A percentile compares a stretch with the other conserved stretches of the same genome.
Conservation (phyloP, 225 moss, liverwort and hornwort genomes). For the Marchantia polymorpha region DNA sequence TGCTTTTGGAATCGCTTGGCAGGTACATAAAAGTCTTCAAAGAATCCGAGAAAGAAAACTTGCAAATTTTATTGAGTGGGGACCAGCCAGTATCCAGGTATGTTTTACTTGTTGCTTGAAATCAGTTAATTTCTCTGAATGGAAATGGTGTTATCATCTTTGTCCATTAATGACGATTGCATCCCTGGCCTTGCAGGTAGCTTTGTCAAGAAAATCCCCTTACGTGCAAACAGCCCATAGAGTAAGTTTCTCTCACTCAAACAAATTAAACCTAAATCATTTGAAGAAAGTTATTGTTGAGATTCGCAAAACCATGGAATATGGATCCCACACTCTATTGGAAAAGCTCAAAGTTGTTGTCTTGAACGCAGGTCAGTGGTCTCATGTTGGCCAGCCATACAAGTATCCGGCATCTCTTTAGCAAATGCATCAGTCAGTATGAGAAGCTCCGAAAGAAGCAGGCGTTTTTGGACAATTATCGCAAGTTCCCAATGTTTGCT, state of each 20-base stretch:
- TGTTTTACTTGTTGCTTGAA: background rate
- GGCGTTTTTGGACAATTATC: constrained; percentile 98
- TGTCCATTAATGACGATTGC: background rate
- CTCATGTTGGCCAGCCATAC: constrained; percentile 99
- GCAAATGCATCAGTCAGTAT: constrained; percentile 99
- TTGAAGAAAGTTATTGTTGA: background rate
- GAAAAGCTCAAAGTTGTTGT: background rate
- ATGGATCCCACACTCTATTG: background rate
- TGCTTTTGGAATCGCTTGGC: background rate
- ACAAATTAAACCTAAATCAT: background rate
- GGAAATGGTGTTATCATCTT: no score
- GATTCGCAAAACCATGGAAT: background rate
- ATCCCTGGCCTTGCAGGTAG: constrained; percentile 57
- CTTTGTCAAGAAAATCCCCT: constrained; percentile 94
- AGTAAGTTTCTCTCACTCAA: constrained; percentile 41
- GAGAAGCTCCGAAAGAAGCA: constrained; percentile 99
- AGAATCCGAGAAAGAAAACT: constrained; percentile 99
- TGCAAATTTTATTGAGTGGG: constrained; percentile 99
- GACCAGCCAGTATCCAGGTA: constrained; percentile 99
- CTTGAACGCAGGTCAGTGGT: constrained; percentile 77
- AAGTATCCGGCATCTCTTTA: constrained; percentile 98
- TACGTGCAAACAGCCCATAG: constrained; percentile 99
- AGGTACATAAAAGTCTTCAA: constrained; percentile 97
- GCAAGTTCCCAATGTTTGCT: constrained; percentile 99
- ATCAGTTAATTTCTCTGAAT: background rate